Percentiles rank a stretch among this genome's conserved stretches.
phyloP scores from a whole-genome alignment of 306 rosid genomes.

The Glycyrrhiza uralensis region DNA sequence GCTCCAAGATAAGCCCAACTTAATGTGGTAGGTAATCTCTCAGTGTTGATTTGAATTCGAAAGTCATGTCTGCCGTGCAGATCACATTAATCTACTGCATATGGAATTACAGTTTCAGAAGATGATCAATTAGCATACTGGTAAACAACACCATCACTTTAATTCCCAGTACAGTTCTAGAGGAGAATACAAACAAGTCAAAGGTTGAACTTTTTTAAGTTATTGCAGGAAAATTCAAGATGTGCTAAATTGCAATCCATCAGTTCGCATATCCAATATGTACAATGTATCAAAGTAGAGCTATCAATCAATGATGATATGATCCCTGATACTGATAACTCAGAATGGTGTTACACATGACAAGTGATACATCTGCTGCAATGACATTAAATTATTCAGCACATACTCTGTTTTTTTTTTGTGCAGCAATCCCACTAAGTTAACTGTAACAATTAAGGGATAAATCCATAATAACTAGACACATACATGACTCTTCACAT shows the following conservation, averaged over 20 bases:
- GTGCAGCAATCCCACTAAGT: conserved; percentile 33
- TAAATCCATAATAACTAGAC: conserved; percentile 27
- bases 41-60: too few species aligned
- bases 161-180: not conserved
- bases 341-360: conserved; percentile 30
- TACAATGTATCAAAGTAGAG: conserved; percentile 19
- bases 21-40: not conserved
- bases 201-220: not conserved
- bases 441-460: conserved; percentile 32
- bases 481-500: conserved; percentile 27
- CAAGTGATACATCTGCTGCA: conserved; percentile 34
- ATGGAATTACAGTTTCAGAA: too few species aligned
- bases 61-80: not conserved
- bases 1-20: not conserved
- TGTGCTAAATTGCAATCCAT: not conserved
- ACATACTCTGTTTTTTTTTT: not conserved
- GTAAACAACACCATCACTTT: not conserved
- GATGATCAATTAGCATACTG: not conserved
- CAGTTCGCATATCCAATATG: conserved; percentile 17
- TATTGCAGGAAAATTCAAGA: not conserved
- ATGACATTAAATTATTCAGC: conserved; percentile 1
- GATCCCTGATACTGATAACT: conserved; percentile 20
- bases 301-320: conserved; percentile 7
- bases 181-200: not conserved
- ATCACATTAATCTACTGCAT: not conserved